Base-by-base conservation (phyloP, 2,329 filamentous ascomycete species). In the Aspergillus brunneoviolaceus region DNA sequence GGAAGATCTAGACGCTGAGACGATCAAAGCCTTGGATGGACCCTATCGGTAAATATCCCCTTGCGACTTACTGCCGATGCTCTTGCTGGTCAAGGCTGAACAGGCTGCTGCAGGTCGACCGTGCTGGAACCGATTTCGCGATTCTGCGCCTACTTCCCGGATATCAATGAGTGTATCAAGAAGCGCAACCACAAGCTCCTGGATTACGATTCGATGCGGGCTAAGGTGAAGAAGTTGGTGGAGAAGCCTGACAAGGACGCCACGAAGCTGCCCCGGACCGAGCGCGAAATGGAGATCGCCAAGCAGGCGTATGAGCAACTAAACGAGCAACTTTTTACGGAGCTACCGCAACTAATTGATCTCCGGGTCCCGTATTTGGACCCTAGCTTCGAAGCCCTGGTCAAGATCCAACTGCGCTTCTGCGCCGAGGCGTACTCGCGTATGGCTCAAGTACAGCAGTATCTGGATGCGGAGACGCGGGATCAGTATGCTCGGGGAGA, bases 161-260 rank as follows among this genome's bases (percentile, higher is more conserved):
- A 99, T 76, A 93, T 99, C 74, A 99, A 99, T 79, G 92, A 97
- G 81, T 97, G 94, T 79, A 97, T 99, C 79, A 99, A 98, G 81
- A 99, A 99, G 82, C 91, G 96, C 71, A 90, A 96, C 72, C 91
- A 99, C 85, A 99, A 99, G 79, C 89, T 98, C 59, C 90, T 98
- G 68, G 96, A 99, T 80, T 99, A 99, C 81, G 95, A 99, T 76
- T 87, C 93, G 19, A 88, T 98, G 79, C 91, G 95, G 64, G 92
- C 92, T 66, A 96, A 95, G 77, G 95, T 99, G 72, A 97, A 97
- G 85, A 94, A 92, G 77, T 87, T 99, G 45, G 92, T 91, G 56
- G 96, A 99, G 79, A 98, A 99, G 82, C 95, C 95, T 51, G 95
- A 99, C 83, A 99, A 99, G 83, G 95, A 99, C 74, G 91, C 92